Evolutionary conservation across 164 flowering plant genomes (phyloP).

Genomic region (Buxus sempervirens): DNA sequence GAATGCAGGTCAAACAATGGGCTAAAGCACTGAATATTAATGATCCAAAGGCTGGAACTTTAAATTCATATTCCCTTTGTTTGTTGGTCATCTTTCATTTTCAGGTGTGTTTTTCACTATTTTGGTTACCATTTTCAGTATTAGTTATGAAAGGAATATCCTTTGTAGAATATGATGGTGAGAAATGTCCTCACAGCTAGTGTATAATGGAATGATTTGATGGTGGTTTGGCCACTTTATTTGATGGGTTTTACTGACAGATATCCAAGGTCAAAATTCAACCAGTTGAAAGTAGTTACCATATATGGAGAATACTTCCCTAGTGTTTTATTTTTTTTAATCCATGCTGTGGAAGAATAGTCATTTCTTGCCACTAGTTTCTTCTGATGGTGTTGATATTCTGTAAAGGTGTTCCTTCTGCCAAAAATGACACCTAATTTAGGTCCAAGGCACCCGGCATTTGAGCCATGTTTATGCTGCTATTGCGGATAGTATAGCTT

Average conservation of each 20-base stretch:
- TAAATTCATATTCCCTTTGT: conserved; percentile 78
- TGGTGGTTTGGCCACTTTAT: background rate
- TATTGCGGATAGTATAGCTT: background rate
- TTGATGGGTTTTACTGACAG: background rate
- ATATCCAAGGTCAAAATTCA: background rate
- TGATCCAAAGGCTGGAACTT: conserved; percentile 65
- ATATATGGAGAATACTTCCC: background rate
- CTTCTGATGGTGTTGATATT: background rate
- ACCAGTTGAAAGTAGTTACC: background rate
- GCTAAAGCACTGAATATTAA: conserved; percentile 80
- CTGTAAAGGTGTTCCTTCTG: background rate
- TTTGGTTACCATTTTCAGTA: background rate
- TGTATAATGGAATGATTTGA: background rate
- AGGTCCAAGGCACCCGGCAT: background rate
- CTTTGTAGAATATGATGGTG: background rate
- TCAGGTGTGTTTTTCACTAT: conserved; percentile 54
- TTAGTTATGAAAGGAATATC: background rate
- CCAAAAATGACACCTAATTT: background rate
- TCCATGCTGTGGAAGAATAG: background rate
- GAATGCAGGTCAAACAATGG: conserved; percentile 90
- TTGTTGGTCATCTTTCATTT: conserved; percentile 88
- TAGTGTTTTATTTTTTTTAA: background rate
- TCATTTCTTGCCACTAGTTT: background rate
- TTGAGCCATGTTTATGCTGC: background rate
- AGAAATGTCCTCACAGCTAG: background rate